Base-by-base conservation (phyloP, 345 rosid genomes). In the Eutrema heterophyllum region DNA sequence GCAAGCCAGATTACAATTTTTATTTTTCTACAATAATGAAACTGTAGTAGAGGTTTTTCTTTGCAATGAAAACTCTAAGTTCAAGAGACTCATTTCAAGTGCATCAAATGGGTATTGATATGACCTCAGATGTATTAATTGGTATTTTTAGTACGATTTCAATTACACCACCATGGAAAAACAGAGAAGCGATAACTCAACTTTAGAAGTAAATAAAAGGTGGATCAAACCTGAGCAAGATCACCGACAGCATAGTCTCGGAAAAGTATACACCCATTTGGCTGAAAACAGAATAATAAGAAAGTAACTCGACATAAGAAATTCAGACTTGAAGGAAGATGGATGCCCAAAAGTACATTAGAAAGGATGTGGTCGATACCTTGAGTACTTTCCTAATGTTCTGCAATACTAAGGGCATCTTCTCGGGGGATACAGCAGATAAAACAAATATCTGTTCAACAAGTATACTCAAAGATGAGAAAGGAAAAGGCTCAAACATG, bases 361-460 rank as follows among this genome's bases (percentile, higher is more conserved):
- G 24, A 67, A 67, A 29, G 12, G 44, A 58, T 51, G 36, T 49
- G 36, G 9, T 49, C 13, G 40, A 51, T 81, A 87, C 98, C 95
- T 91, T 91, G 13, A 94, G 87, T 71, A 91, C 84, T 70, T 82
- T 89, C 64, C 53, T 83, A 66, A 91, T 81, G 72, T 94, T 91
- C 77, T 85, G 86, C 82, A 94, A 73, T 36, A 88, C 88, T 35
- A 82, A 67, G 66, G 90, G 82, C 98, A 94, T 91, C 85, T 88
- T 89, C 83, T 91, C 97, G 35, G 97, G 97, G 14, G 96, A 89
- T 68, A 91, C 91, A 78, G 97, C 97, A 81, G 97, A 89, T 79
- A 91, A 84, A 45, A 91, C 84, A 82, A 94, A 94, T 73, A 91
- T 90, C 96, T 94, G 85, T 86, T 88, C 85, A 82, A 83, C 82